Conservation (phyloP, 768 basidiomycete genomes). For the Tylopilus subfusipes region DNA sequence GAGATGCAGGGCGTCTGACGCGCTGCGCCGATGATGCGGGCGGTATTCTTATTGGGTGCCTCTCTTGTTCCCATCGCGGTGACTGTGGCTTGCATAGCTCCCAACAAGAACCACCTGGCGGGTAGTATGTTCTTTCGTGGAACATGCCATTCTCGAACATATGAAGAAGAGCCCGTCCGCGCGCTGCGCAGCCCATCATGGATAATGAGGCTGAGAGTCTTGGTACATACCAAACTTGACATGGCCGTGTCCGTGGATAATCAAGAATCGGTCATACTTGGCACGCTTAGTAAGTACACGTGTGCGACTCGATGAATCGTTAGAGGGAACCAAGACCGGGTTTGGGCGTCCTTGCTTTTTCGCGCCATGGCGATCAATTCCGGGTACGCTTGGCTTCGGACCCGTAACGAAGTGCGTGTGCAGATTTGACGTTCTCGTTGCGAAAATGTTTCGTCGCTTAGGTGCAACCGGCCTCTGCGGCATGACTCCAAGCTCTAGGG, state of each 20-base stretch:
- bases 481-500: neutral
- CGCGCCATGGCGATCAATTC: neutral
- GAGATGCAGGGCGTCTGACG: too few relatives aligned
- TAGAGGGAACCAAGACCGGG: neutral
- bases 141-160: neutral
- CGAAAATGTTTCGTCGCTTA: too few relatives aligned
- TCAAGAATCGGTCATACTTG: too few relatives aligned
- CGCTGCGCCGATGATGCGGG: neutral
- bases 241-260: neutral
- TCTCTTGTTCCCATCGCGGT: neutral
- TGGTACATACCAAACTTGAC: neutral
- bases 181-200: neutral
- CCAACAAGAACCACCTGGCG: neutral
- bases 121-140: neutral
- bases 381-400: neutral
- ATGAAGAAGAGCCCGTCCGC: neutral
- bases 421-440: neutral
- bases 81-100: conserved; percentile 1
- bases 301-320: neutral
- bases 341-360: neutral
- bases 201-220: neutral
- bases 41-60: neutral
- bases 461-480: neutral
- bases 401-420: too few relatives aligned
- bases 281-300: neutral